phyloP scores from a whole-genome alignment of 352 stramenopile genomes.

The Phytophthora litchii region DNA sequence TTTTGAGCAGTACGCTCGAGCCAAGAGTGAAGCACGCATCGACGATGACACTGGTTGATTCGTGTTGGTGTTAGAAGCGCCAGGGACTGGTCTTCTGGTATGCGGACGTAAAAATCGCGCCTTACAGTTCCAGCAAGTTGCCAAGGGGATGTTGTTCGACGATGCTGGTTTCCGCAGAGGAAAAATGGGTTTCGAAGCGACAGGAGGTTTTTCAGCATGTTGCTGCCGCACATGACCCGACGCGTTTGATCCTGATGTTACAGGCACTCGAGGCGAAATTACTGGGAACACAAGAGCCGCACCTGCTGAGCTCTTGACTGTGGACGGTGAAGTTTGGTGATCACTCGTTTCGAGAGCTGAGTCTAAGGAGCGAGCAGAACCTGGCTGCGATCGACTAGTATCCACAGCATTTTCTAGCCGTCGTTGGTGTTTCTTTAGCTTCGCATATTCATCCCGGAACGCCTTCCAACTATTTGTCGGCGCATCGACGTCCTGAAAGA shows the following conservation, averaged over 20 bases:
- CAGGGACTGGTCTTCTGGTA: slow-evolving; percentile 11
- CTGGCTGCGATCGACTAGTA: slow-evolving; percentile 16
- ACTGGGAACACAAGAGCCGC: slow-evolving; percentile 37
- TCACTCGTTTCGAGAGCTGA: slow-evolving; percentile 12
- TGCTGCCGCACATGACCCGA: slow-evolving; percentile 8
- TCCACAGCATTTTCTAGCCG: slow-evolving; percentile 32
- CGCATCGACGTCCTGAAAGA: slow-evolving; percentile 42
- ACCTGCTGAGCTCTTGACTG: slow-evolving; percentile 23
- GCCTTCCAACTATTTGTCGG: slow-evolving; percentile 50
- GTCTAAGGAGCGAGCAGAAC: slow-evolving; percentile 19
- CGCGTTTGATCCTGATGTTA: not conserved
- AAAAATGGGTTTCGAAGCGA: slow-evolving; percentile 17
- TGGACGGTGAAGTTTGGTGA: slow-evolving; percentile 6
- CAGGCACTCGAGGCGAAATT: slow-evolving; percentile 33
- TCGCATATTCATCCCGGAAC: slow-evolving; percentile 44
- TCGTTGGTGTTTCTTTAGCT: slow-evolving; percentile 57
- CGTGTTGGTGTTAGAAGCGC: not conserved
- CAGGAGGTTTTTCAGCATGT: slow-evolving; percentile 9
- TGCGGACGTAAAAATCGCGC: slow-evolving; percentile 51
- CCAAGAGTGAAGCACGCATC: slow-evolving; percentile 35
- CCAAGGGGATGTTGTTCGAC: slow-evolving; percentile 41
- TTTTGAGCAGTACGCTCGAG: slow-evolving; percentile 47
- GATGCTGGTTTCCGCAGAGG: slow-evolving; percentile 35
- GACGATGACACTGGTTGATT: slow-evolving; percentile 28
- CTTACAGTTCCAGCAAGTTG: slow-evolving; percentile 73